Evolutionary conservation across 352 stramenopile species (phyloP).

Genomic region (Blastocystis sp.): DNA sequence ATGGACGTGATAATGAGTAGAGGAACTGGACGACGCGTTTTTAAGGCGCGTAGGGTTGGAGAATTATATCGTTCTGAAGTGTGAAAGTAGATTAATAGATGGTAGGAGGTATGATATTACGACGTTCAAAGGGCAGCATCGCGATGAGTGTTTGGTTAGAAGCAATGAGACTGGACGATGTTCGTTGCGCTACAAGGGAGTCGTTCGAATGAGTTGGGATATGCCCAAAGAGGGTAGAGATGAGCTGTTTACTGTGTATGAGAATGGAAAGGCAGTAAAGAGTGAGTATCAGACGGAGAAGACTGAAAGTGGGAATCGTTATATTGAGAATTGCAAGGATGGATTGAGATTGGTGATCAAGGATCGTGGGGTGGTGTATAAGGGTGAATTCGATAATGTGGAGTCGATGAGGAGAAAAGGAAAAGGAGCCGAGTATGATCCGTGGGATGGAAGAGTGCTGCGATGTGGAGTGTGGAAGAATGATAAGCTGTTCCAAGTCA

Average conservation of each 20-base stretch:
- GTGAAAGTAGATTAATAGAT: background rate
- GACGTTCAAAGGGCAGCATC: background rate
- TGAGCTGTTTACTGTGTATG: slow-evolving; percentile 1
- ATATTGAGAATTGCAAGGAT: slow-evolving; percentile 5
- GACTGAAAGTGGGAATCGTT: background rate
- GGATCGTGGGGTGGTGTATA: background rate
- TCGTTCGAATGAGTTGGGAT: background rate
- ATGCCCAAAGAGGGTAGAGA: background rate
- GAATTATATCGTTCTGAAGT: background rate
- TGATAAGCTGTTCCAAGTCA: background rate
- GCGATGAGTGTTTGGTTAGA: background rate
- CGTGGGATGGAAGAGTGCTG: background rate
- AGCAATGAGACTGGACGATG: background rate
- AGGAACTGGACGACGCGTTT: background rate
- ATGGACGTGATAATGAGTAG: background rate
- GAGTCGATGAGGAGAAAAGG: background rate
- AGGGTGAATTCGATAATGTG: slow-evolving; percentile 7
- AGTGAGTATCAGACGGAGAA: background rate
- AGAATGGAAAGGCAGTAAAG: slow-evolving; percentile 12
- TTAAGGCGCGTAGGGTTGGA: background rate
- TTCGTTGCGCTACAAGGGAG: background rate
- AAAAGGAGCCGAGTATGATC: slow-evolving; percentile 9
- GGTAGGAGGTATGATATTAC: background rate
- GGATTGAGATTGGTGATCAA: background rate
- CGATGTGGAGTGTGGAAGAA: slow-evolving; percentile 17